phyloP scores from a whole-genome alignment of 2,329 filamentous ascomycete species.

The Colletotrichum trifolii region DNA sequence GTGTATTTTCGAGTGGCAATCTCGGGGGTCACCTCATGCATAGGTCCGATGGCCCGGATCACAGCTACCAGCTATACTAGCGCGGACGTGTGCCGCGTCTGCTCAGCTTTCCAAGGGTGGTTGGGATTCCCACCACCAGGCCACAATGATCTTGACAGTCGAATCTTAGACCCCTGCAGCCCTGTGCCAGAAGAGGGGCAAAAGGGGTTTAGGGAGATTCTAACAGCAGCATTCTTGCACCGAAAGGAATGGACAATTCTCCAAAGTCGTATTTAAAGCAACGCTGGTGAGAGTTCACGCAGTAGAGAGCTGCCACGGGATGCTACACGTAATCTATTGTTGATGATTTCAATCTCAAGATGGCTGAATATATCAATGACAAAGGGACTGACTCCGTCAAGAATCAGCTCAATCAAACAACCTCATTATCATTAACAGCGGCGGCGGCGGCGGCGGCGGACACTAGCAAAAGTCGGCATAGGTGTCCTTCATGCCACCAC shows the following conservation, averaged over 20 bases:
- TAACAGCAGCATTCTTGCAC: conserved; percentile 2
- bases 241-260: conserved; percentile 1
- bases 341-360: too few relatives aligned
- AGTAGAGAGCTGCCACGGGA: conserved; percentile 11
- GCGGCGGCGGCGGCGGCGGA: too few relatives aligned
- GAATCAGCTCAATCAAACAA: too few relatives aligned
- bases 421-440: too few relatives aligned
- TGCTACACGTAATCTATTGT: neutral
- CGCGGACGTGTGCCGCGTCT: too few relatives aligned
- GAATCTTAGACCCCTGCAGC: conserved; percentile 23
- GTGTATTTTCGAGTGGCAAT: conserved; percentile 14
- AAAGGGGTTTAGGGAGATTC: conserved; percentile 9
- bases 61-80: neutral
- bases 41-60: conserved; percentile 16
- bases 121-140: conserved; percentile 9
- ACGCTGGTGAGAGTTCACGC: neutral
- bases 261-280: neutral
- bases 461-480: neutral
- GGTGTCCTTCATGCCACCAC: neutral
- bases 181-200: conserved; percentile 27
- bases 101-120: conserved; percentile 1
- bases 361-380: too few relatives aligned
- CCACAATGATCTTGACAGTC: neutral
- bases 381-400: too few relatives aligned
- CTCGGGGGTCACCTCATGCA: conserved; percentile 2